Conservation (phyloP, 2,329 filamentous ascomycete species). For the Diaporthe amygdali region DNA sequence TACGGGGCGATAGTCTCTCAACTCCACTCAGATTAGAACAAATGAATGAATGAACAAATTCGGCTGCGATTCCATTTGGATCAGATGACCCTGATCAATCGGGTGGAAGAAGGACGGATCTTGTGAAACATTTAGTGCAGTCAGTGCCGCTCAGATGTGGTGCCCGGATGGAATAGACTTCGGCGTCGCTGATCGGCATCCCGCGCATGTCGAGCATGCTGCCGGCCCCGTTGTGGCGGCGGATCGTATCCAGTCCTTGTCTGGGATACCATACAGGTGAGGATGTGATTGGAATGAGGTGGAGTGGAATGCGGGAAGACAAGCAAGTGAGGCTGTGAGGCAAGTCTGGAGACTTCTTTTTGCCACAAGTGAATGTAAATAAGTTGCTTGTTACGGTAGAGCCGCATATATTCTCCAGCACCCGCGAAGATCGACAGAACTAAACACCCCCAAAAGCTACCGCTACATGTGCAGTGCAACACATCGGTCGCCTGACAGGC, state of each 20-base stretch:
- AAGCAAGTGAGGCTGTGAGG: conserved; percentile 7
- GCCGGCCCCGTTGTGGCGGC: conserved; percentile 2
- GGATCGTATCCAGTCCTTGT: background rate
- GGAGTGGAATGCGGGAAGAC: background rate
- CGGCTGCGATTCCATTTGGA: background rate
- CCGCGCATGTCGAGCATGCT: background rate
- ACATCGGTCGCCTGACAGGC: conserved; percentile 15
- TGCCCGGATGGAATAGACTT: background rate
- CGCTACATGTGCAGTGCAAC: conserved; percentile 21
- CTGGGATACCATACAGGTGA: background rate
- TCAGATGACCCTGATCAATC: background rate
- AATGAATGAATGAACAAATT: background rate
- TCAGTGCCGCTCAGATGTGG: background rate
- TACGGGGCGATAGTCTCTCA: background rate
- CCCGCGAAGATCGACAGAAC: conserved; percentile 18
- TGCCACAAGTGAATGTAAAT: conserved; percentile 5
- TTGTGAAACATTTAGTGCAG: background rate
- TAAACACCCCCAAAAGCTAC: background rate
- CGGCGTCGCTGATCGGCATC: background rate
- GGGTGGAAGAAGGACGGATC: background rate
- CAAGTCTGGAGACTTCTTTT: background rate
- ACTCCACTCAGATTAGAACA: background rate
- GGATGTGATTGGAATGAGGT: background rate
- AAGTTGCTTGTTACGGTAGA: background rate
- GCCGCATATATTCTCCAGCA: conserved; percentile 15